These are phyloP conservation scores for Nicotiana otophora DNA, from an alignment of 257 asterid species.

Conservation along the genomic window DNA sequence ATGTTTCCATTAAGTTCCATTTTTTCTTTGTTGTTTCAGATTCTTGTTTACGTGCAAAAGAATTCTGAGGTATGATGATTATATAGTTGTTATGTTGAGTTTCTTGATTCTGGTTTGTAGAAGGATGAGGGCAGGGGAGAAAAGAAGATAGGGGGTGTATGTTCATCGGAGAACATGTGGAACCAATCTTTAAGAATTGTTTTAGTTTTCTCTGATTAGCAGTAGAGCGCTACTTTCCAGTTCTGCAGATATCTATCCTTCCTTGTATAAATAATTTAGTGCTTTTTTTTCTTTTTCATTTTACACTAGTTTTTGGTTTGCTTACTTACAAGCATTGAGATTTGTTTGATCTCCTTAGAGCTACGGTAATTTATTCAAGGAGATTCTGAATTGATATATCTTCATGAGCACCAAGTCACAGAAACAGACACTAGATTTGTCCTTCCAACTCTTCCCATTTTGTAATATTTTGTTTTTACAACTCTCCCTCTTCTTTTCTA, in stretches of 20 bases:
- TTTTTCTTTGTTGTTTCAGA: conserved; percentile 4
- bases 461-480: not conserved
- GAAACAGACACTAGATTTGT: not conserved
- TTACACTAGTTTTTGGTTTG: not conserved
- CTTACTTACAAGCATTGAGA: not conserved
- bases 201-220: not conserved
- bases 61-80: not conserved
- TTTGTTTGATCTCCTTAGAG: not conserved
- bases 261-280: not conserved
- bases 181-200: not conserved
- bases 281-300: not conserved
- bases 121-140: not conserved
- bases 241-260: not conserved
- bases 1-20: not conserved
- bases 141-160: not conserved
- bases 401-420: not conserved
- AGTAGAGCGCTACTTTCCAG: not conserved
- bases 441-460: not conserved
- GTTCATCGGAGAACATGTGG: not conserved
- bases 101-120: not conserved
- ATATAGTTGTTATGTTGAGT: not conserved
- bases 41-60: conserved; percentile 16
- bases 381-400: too few species aligned
- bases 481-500: too few species aligned
- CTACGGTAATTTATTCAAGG: not conserved